Conservation (phyloP, 768 basidiomycete genomes). For the Tulasnella sp. region DNA sequence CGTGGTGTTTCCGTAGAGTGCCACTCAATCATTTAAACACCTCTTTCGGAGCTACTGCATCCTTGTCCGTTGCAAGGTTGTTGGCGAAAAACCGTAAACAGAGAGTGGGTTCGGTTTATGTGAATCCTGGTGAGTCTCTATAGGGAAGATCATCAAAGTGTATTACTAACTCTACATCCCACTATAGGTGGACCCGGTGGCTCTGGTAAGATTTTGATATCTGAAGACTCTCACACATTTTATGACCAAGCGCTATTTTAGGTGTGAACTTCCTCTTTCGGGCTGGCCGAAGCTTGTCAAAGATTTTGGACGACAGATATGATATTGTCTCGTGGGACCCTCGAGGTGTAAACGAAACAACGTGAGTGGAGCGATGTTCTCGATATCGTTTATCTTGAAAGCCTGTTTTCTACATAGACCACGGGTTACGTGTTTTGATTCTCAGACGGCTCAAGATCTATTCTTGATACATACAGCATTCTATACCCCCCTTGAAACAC, state of each 20-base stretch:
- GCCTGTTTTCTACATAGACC: slow-evolving; percentile 18
- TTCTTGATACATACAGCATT: slow-evolving; percentile 23
- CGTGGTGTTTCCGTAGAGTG: too few relatives aligned
- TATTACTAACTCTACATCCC: too few relatives aligned
- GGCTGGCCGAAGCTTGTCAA: slow-evolving; percentile 17
- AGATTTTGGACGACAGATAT: slow-evolving; percentile 20
- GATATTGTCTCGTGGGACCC: slow-evolving; percentile 18
- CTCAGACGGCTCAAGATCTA: slow-evolving; percentile 19
- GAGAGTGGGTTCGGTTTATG: slow-evolving; percentile 25
- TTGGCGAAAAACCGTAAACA: slow-evolving; percentile 21
- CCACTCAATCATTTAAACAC: slow-evolving; percentile 26
- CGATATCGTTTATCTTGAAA: neutral
- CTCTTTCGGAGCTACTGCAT: slow-evolving; percentile 22
- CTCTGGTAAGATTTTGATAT: too few relatives aligned
- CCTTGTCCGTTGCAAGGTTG: slow-evolving; percentile 24
- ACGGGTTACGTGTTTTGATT: slow-evolving; percentile 22
- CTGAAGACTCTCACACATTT: too few relatives aligned
- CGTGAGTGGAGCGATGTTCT: slow-evolving; percentile 18
- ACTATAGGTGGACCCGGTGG: slow-evolving; percentile 10
- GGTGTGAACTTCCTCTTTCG: slow-evolving; percentile 23
- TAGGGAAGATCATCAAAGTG: neutral
- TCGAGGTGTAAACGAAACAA: slow-evolving; percentile 25
- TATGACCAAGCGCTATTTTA: too few relatives aligned
- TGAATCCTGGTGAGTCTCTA: slow-evolving; percentile 23
- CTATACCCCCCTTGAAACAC: slow-evolving; percentile 21